A percentile compares a stretch with the other conserved stretches of the same genome.
phyloP scores from a whole-genome alignment of 2,329 filamentous ascomycete species.

The Zarea fungicola region DNA sequence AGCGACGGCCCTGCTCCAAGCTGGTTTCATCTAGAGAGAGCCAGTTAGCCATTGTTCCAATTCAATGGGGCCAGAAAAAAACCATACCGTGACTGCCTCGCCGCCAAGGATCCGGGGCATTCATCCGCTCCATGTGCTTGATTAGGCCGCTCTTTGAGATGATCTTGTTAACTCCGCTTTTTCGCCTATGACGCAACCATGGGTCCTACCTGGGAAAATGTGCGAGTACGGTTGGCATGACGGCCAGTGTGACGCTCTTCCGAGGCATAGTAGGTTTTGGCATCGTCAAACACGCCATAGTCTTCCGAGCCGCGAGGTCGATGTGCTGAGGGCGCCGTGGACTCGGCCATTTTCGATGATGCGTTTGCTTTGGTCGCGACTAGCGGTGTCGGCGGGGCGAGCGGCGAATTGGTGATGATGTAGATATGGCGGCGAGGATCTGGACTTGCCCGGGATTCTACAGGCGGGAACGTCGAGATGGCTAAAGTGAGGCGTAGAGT shows the following conservation, averaged over 20 bases:
- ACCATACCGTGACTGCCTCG: constrained; percentile 56
- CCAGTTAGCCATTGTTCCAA: too few species aligned
- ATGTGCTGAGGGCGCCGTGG: constrained; percentile 9
- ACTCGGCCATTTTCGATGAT: constrained; percentile 9
- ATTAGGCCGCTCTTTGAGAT: constrained; percentile 45
- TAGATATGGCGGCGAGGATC: not conserved
- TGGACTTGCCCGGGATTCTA: not conserved
- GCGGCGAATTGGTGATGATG: constrained; percentile 3
- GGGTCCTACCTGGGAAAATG: constrained; percentile 53
- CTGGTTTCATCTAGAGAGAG: constrained; percentile 62
- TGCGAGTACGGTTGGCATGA: constrained; percentile 46
- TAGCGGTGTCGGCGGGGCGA: constrained; percentile 12
- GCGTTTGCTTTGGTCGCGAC: not conserved
- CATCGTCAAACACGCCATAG: constrained; percentile 50
- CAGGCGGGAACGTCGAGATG: not conserved
- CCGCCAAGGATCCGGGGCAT: constrained; percentile 49
- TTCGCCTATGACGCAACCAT: too few species aligned
- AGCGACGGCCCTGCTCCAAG: constrained; percentile 62
- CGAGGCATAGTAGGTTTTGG: constrained; percentile 53
- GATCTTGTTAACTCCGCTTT: constrained; percentile 27
- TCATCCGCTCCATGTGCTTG: constrained; percentile 48
- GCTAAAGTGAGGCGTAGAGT: not conserved
- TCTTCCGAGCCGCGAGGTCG: constrained; percentile 36
- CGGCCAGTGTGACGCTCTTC: constrained; percentile 49
- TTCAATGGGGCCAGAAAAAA: too few species aligned